Base-by-base conservation (phyloP, 164 flowering plant genomes). In the Chimonanthus salicifolius region DNA sequence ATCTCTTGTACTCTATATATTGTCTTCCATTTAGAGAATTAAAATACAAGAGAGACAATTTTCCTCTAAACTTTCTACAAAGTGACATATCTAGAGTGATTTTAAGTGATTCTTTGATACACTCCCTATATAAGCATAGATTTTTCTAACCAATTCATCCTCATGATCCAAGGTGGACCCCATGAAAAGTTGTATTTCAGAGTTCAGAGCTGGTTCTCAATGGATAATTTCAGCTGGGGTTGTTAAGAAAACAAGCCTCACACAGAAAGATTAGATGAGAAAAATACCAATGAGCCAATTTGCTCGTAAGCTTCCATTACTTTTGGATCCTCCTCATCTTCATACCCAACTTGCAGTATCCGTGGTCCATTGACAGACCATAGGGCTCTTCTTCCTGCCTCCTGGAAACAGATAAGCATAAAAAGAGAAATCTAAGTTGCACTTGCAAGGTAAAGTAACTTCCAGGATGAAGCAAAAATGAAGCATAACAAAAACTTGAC, bases 331-430 rank as follows among this genome's bases (percentile, higher is more conserved):
- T 86, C 89, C 74, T 95, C 99, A 72, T 90, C 90, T 82, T 88
- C 99, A 68, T 95, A 95, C 3, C 98, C 99, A 15, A 93, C 77
- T 82, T 95, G 91, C 45, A 95, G 76, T 79, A 95, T 90, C 47
- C 92, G 82, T 9, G 98, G 92, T 67, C 99, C 98, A 78, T 93
- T 89, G 62, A 92, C 82, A 49, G 97, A 90, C 99, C 99, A 95
- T 16, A 95, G 80, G 62, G 98, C 92, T 78, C 98, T 88, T 74
- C 86, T 84, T 46, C 98, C 98, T 9, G 94, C 94, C 69, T 92
- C 98, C 98, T 95, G 84, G 6, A 82, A 62, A n/a, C 20, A 67
- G 13, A 60, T 33, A 16, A 21, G 4, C 60, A n/a, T n/a, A 11
- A 54, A 33, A 33, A 3, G n/a, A 3, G n/a, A 54, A 54, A 54